Base-by-base conservation (phyloP, 208 protist species). In the Vickermania ingenoplastis region DNA sequence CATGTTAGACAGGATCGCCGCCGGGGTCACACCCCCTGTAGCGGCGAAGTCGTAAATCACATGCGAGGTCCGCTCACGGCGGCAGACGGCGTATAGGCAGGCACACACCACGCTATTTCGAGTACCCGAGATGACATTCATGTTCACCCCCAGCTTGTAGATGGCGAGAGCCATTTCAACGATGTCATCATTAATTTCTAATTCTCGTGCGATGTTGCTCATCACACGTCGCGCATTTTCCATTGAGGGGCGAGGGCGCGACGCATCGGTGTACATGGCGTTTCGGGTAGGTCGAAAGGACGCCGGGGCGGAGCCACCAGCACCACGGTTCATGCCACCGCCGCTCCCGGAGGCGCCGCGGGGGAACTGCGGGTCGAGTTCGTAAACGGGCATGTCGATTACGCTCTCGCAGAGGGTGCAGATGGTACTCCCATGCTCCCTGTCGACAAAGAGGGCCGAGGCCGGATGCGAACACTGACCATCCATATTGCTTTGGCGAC, bases 11-110 rank as follows among this genome's bases (percentile, higher is more conserved):
- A 94, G 31, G 58, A 94, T 91, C 14, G 65, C 64, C 57, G 76
- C 78, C 17, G 74, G 77, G 28, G 75, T 81, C 29, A 89, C 83
- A 31, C 74, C 59, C 45, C 69, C 55, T 4, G 54, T 61, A 28
- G 86, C 73, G 1, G 84, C 54, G 68, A 97, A 97, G 64, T 97
- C 92, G 57, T 92, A 89, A 30, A 97, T 85, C 67, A 97, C 80
- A 63, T 95, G 89, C 53, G 83, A 80, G 1, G 84, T 90, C 21
- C 78, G 66, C 59, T 95, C 83, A 7, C 78, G 71, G 5, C 92
- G 71, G 62, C 87, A 94, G 0, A 82, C 81, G 23, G 81, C 77
- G 60, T 97, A 97, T 1, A 97, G 65, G 53, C 83, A 95, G 2
- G 92, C 89, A 61, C 78, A 89, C 25, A 96, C 60, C 23, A 96